Percentiles rank a stretch among this genome's conserved stretches.
phyloP scores from a whole-genome alignment of 441 rosid species.

The Corymbia calophylla region DNA sequence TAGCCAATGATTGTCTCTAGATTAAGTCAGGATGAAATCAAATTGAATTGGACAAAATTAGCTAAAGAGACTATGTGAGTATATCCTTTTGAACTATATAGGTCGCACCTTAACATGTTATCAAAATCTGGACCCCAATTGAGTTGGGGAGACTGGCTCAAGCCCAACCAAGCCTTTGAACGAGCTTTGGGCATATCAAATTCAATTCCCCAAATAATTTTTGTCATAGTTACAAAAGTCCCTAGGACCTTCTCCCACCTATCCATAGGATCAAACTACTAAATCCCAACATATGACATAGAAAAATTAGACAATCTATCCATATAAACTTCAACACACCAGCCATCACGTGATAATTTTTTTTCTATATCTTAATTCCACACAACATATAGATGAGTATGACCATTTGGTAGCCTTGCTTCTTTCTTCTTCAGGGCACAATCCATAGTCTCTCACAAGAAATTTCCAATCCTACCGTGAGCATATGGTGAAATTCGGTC shows the following conservation, averaged over 20 bases:
- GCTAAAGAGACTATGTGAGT: neutral
- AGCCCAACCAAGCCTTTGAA: neutral
- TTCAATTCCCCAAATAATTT: neutral
- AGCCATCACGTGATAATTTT: neutral
- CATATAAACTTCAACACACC: neutral
- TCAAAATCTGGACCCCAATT: neutral
- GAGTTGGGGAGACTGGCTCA: neutral
- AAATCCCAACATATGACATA: neutral
- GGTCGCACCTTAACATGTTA: neutral
- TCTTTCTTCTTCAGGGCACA: neutral
- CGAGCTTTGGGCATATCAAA: neutral
- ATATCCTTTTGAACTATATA: neutral
- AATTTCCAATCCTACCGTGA: neutral
- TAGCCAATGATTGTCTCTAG: neutral
- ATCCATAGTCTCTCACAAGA: neutral
- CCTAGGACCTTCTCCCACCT: accelerated
- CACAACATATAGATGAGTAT: neutral
- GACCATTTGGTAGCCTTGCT: neutral
- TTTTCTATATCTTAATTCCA: neutral
- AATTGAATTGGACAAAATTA: neutral
- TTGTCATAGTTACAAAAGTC: neutral
- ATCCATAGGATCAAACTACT: neutral
- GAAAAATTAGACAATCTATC: too few relatives aligned
- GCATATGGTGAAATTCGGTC: neutral
- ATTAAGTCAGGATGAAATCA: neutral